These are phyloP conservation scores for Claviceps cyperi DNA, from an alignment of 2,329 filamentous ascomycete species.

Conservation along the genomic window DNA sequence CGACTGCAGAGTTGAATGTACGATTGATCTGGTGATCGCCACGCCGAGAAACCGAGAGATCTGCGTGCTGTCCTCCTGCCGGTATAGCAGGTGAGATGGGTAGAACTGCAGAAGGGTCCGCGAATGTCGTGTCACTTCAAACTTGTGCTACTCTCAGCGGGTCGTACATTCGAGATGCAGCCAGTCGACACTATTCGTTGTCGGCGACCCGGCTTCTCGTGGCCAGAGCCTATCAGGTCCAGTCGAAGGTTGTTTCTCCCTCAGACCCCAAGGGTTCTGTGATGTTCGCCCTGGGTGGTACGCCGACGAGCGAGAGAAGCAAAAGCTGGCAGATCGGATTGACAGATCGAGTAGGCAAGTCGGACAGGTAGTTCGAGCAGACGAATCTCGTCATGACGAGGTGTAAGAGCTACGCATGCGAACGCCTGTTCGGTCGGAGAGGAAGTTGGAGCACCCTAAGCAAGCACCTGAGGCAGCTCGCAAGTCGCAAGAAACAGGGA, in stretches of 20 bases:
- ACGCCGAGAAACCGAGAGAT: neutral
- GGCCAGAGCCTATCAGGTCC: neutral
- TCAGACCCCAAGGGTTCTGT: neutral
- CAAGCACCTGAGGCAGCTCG: neutral
- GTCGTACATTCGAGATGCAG: neutral
- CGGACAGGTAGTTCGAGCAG: neutral
- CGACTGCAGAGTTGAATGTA: neutral
- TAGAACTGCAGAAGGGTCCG: neutral
- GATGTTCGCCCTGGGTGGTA: neutral
- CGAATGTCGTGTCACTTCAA: neutral
- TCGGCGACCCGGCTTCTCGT: neutral
- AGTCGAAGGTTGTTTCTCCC: neutral
- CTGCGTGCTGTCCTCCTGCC: neutral
- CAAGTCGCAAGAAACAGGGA: neutral
- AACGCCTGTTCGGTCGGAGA: neutral
- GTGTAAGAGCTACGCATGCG: neutral
- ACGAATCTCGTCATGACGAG: neutral
- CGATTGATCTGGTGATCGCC: neutral
- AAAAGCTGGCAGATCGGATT: too few species aligned
- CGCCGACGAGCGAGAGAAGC: neutral
- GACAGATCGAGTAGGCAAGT: too few species aligned
- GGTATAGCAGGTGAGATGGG: neutral
- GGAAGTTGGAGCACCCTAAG: neutral
- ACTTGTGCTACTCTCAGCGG: neutral
- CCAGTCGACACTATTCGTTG: neutral